These are phyloP conservation scores for Fusarium irregulare DNA, from an alignment of 2,329 filamentous ascomycete genomes.

Conservation along the genomic window DNA sequence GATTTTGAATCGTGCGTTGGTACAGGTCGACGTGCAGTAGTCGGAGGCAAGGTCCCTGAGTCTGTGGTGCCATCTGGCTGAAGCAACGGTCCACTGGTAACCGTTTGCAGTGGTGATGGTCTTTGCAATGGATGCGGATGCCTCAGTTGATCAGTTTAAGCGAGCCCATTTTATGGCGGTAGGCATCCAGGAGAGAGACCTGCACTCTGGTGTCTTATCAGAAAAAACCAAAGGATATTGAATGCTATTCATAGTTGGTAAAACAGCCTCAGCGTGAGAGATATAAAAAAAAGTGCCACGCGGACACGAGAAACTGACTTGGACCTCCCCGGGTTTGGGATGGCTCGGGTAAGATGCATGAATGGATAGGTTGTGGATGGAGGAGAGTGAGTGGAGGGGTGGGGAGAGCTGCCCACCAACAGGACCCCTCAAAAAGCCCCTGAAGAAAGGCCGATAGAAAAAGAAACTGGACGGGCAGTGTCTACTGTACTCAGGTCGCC, in stretches of 20 bases:
- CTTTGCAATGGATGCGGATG: not conserved
- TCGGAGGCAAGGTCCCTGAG: constrained; percentile 28
- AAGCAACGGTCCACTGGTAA: constrained; percentile 35
- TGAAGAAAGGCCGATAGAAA: constrained; percentile 10
- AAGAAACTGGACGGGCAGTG: not conserved
- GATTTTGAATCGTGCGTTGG: constrained; percentile 17
- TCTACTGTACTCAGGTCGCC: not conserved
- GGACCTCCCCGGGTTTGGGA: constrained; percentile 25
- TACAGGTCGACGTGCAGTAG: constrained; percentile 33
- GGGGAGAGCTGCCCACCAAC: constrained; percentile 25
- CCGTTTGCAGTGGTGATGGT: constrained; percentile 34
- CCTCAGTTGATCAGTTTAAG: constrained; percentile 8
- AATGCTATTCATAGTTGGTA: constrained; percentile 4
- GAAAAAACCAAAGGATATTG: not conserved
- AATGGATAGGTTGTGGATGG: constrained; percentile 2
- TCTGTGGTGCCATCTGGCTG: constrained; percentile 23
- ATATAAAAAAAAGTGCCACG: constrained; percentile 34
- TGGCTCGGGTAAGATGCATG: constrained; percentile 30
- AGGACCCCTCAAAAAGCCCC: constrained; percentile 30
- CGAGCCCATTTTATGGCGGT: not conserved
- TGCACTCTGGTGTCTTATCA: not conserved
- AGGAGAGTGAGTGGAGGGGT: constrained; percentile 8
- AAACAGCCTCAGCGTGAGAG: constrained; percentile 2
- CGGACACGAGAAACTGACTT: constrained; percentile 31
- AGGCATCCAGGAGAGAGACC: constrained; percentile 2